These are phyloP conservation scores for Clohesyomyces aquaticus DNA, from an alignment of 495 filamentous ascomycete species.

Conservation along the genomic window DNA sequence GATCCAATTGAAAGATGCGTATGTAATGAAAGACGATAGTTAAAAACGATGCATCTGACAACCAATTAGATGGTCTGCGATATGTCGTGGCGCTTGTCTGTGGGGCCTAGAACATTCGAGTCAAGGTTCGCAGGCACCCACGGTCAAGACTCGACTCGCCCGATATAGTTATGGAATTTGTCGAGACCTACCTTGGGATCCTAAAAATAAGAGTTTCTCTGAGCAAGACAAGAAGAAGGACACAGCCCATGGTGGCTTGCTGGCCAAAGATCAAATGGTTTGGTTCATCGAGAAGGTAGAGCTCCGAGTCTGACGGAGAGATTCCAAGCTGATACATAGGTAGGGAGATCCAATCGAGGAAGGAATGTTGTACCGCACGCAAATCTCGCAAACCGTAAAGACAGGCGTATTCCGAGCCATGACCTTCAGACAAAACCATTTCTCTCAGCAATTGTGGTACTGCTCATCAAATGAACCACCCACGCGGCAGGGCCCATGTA, in stretches of 20 bases:
- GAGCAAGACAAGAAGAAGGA: neutral
- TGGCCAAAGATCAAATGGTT: constrained; percentile 9
- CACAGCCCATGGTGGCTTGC: neutral
- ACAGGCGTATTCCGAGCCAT: too few species aligned
- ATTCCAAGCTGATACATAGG: neutral
- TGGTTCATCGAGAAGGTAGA: constrained; percentile 16
- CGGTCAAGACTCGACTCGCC: constrained; percentile 12
- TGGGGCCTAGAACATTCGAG: constrained; percentile 12
- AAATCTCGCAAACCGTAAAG: neutral
- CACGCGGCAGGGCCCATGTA: neutral
- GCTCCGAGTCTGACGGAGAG: neutral
- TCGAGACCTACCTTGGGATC: neutral
- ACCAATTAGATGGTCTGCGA: constrained; percentile 13
- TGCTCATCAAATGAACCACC: constrained; percentile 7
- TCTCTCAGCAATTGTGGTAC: constrained; percentile 14
- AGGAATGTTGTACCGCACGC: neutral
- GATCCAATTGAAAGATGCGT: constrained; percentile 1
- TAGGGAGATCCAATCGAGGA: neutral
- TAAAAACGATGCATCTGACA: neutral
- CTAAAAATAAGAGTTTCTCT: neutral
- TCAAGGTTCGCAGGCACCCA: neutral
- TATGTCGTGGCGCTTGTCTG: constrained; percentile 26
- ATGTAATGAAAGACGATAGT: neutral
- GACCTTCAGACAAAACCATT: too few species aligned
- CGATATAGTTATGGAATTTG: constrained; percentile 22